Percentiles rank a stretch among this genome's conserved stretches.
Evolutionary conservation across 2,329 filamentous ascomycete genomes (phyloP).

Genomic region (Colletotrichum theobromicola): DNA sequence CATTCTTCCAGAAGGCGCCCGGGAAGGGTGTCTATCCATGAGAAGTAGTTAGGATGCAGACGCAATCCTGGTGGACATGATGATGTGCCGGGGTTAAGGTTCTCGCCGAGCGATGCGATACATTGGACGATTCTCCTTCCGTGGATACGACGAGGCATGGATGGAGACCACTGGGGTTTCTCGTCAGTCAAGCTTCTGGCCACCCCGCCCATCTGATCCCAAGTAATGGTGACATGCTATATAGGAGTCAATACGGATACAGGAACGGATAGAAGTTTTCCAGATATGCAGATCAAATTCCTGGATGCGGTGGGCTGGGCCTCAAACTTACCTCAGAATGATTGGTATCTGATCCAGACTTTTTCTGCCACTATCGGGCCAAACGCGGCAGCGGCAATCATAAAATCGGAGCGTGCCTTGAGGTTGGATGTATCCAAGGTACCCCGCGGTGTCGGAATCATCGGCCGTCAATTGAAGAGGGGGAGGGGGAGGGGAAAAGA

Average conservation of each 20-base stretch:
- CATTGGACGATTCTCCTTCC: no score
- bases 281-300: background rate
- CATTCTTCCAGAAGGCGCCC: constrained; percentile 25
- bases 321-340: background rate
- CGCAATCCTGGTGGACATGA: background rate
- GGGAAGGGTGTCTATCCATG: background rate
- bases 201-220: background rate
- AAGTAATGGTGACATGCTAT: background rate
- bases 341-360: background rate
- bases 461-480: background rate
- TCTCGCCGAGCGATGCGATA: background rate
- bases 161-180: background rate
- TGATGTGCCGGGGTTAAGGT: background rate
- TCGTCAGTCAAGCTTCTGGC: background rate
- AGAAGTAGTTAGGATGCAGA: background rate
- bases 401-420: background rate
- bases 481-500: background rate
- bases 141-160: background rate
- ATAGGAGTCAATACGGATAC: background rate
- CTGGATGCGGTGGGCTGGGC: background rate
- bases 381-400: background rate
- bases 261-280: background rate
- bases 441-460: background rate
- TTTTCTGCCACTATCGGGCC: background rate
- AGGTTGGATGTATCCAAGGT: no score